A percentile compares a stretch with the other conserved stretches of the same genome.
Conservation (phyloP, 139 green algal genomes). For the Picocystis salinarum region DNA sequence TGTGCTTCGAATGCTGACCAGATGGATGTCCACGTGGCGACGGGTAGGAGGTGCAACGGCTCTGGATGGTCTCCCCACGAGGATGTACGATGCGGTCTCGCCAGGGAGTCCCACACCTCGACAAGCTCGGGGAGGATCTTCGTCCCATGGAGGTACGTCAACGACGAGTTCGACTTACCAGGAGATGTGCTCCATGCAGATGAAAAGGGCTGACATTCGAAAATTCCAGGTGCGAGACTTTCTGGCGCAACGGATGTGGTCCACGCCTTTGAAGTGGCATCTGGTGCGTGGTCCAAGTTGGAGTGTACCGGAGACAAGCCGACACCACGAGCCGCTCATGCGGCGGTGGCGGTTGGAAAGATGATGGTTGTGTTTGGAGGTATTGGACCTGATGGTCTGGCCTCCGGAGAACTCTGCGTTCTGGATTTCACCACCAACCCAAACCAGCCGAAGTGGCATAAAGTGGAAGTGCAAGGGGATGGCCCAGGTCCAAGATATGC, state of each 20-base stretch:
- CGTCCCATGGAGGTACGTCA: background rate
- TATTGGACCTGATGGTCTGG: conserved; percentile 80
- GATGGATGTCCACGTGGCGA: no score
- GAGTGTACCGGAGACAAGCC: conserved; percentile 20
- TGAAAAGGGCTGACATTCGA: conserved; percentile 51
- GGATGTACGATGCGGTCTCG: background rate
- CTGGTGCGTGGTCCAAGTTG: conserved; percentile 16
- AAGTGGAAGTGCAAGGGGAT: conserved; percentile 80
- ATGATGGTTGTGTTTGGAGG: conserved; percentile 96
- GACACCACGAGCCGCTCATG: conserved; percentile 80
- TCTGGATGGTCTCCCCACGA: conserved; percentile 71
- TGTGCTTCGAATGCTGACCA: no score
- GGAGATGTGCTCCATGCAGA: no score
- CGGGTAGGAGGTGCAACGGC: conserved; percentile 80
- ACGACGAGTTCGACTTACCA: no score
- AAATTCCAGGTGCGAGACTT: no score
- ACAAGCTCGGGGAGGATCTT: background rate
- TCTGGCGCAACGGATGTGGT: conserved; percentile 82
- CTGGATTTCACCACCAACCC: conserved; percentile 69
- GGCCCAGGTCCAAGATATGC: conserved; percentile 86
- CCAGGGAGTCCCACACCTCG: background rate
- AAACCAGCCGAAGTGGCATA: conserved; percentile 37
- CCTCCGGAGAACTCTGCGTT: conserved; percentile 90
- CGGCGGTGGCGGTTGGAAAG: conserved; percentile 87
- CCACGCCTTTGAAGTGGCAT: conserved; percentile 74